These are phyloP conservation scores for Suillus clintonianus DNA, from an alignment of 768 basidiomycete genomes.

Conservation along the genomic window DNA sequence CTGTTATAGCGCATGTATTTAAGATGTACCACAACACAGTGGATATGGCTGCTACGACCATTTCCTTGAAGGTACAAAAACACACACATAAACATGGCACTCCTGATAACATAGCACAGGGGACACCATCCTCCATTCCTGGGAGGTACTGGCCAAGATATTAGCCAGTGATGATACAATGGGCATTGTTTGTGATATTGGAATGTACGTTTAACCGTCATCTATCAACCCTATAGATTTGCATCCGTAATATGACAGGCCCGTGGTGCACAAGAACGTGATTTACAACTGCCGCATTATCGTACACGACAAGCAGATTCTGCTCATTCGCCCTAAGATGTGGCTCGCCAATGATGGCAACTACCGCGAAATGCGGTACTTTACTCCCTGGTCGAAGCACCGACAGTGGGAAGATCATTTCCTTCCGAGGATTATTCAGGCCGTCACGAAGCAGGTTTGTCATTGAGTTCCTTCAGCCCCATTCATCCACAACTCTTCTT, in stretches of 20 bases:
- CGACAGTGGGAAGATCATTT: conserved; percentile 90
- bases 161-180: conserved; percentile 73
- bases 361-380: conserved; percentile 87
- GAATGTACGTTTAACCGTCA: conserved; percentile 65
- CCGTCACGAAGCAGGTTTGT: conserved; percentile 83
- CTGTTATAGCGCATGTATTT: background rate
- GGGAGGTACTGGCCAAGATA: conserved; percentile 96
- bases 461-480: background rate
- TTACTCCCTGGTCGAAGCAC: conserved; percentile 94
- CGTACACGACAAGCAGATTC: conserved; percentile 80
- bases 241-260: conserved; percentile 54
- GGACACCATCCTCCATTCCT: conserved; percentile 94
- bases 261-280: conserved; percentile 95
- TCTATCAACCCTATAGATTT: background rate
- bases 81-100: background rate
- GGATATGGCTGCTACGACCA: conserved; percentile 98
- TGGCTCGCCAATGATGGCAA: conserved; percentile 99
- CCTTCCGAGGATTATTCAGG: conserved; percentile 85
- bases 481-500: background rate
- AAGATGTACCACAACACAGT: conserved; percentile 37
- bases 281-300: conserved; percentile 97
- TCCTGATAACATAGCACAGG: conserved; percentile 47
- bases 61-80: conserved; percentile 81
- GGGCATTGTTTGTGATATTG: conserved; percentile 95
- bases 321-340: conserved; percentile 98